Evolutionary conservation across 495 filamentous ascomycete species (phyloP), one percentile per base, ranked within the genome.

Genomic region (Neurospora sp.): DNA sequence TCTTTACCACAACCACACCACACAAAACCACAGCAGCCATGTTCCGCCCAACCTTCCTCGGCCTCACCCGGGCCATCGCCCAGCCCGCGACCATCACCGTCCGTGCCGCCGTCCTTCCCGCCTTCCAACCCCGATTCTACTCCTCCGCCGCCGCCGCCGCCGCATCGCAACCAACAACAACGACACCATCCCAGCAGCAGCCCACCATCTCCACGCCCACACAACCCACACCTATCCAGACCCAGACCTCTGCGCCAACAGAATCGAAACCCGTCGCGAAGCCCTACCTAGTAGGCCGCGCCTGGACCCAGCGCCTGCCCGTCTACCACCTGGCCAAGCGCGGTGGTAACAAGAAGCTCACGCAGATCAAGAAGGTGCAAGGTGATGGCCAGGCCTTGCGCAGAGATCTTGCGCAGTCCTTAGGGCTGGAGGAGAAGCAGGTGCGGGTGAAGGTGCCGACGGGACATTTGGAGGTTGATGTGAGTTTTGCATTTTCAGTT

Each of bases 241-340:
- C 68, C 69, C 10, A 59, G 20, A 22, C 45, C 16, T 1, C 10
- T 12, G 6, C 59, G 16, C 35, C 31, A 70, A 45, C 53, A 73
- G 37, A 42, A 45, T 68, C 44, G 47, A 61, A 61, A 61, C 72
- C 69, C 61, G 73, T 65, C 73, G 42, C 73, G 61, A 40, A 74
- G 47, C 87, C 90, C 27, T 99, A 94, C 86, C 88, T 89, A 74
- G 86, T 99, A 71, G 82, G 84, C 70, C 91, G 92, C 68, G 95
- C 93, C 7, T 80, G 77, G 9, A 90, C 89, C 27, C 89, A 91
- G 70, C 88, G 94, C 74, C 82, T 94, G 3, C 89, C 93, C 14
- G 87, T 98, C n/a, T 99, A 99, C 80, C 82, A 89, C 4, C 81
- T 89, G 70, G 81, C 81, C 71, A 95, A 94, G 82, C 85, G 89